Conservation (phyloP, 2,329 filamentous ascomycete genomes). For the Dothistroma pini region DNA sequence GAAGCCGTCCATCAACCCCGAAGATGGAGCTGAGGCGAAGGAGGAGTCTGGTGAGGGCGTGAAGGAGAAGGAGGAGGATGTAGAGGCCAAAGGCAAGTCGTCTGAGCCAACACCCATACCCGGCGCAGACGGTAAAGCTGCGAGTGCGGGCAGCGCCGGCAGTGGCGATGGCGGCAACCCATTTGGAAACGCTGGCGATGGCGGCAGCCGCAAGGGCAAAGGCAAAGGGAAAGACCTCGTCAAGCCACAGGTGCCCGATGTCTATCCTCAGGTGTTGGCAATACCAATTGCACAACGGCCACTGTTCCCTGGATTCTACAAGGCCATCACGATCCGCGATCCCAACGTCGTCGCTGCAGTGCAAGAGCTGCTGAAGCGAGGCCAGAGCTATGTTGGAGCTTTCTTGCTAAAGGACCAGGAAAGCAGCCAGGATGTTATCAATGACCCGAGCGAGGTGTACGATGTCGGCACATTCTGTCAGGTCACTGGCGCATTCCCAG, state of each 20-base stretch:
- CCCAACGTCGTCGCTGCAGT: conserved; percentile 88
- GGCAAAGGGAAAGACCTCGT: conserved; percentile 67
- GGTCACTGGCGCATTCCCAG: conserved; percentile 92
- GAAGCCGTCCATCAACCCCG: conserved; percentile 48
- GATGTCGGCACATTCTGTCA: conserved; percentile 97
- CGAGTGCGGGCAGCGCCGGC: conserved; percentile 55
- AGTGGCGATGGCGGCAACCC: conserved; percentile 37
- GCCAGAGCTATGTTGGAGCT: conserved; percentile 94
- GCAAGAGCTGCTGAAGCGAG: conserved; percentile 92
- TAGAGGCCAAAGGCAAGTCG: conserved; percentile 45
- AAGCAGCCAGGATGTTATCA: conserved; percentile 89
- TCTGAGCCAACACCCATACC: conserved; percentile 50
- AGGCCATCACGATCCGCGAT: conserved; percentile 94
- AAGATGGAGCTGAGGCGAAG: conserved; percentile 42
- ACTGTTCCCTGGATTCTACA: conserved; percentile 97
- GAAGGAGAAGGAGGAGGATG: conserved; percentile 36
- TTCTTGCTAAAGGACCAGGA: conserved; percentile 97
- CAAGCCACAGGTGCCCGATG: conserved; percentile 86
- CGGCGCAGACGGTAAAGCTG: conserved; percentile 56
- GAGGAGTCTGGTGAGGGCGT: conserved; percentile 42
- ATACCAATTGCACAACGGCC: conserved; percentile 93
- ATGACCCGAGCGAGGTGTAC: conserved; percentile 85
- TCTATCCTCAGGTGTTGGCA: conserved; percentile 96
- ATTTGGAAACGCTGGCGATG: conserved; percentile 40
- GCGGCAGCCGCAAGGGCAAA: conserved; percentile 70